These are phyloP conservation scores for Exophiala bonariae DNA, from an alignment of 2,329 filamentous ascomycete genomes.

Conservation along the genomic window DNA sequence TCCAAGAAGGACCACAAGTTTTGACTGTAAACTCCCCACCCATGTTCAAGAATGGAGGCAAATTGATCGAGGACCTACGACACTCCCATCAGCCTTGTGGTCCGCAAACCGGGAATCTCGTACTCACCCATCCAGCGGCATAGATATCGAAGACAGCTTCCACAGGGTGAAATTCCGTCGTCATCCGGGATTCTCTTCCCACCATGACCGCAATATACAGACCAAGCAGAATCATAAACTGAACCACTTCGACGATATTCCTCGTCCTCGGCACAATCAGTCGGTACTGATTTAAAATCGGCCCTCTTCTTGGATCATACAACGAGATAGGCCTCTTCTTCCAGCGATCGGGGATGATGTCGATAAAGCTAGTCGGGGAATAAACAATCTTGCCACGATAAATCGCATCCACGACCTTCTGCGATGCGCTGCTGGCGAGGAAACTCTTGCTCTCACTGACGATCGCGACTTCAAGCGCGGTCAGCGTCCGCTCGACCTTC, in stretches of 20 bases:
- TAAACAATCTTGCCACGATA: constrained; percentile 80
- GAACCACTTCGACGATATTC: constrained; percentile 71
- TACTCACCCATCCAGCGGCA: constrained; percentile 68
- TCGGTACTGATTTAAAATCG: constrained; percentile 79
- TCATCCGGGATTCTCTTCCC: constrained; percentile 56
- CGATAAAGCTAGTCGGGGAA: constrained; percentile 76
- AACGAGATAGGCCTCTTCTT: constrained; percentile 79
- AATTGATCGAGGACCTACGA: constrained; percentile 65
- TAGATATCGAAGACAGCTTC: constrained; percentile 73
- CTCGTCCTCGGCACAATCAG: constrained; percentile 78
- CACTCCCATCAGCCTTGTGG: constrained; percentile 3
- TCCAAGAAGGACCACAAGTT: constrained; percentile 88
- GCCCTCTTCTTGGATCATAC: constrained; percentile 74
- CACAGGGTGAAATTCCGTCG: constrained; percentile 48
- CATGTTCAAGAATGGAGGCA: constrained; percentile 73
- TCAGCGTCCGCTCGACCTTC: constrained; percentile 60
- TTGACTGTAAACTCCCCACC: constrained; percentile 79
- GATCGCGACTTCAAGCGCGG: constrained; percentile 79
- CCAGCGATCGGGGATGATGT: constrained; percentile 83
- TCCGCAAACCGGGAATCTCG: neutral
- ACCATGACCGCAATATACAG: constrained; percentile 75
- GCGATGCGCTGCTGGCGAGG: constrained; percentile 73
- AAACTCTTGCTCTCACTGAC: constrained; percentile 79
- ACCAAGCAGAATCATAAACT: constrained; percentile 68
- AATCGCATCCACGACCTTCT: constrained; percentile 79